phyloP scores from a whole-genome alignment of 352 stramenopile genomes.

The Phytophthora sojae region DNA sequence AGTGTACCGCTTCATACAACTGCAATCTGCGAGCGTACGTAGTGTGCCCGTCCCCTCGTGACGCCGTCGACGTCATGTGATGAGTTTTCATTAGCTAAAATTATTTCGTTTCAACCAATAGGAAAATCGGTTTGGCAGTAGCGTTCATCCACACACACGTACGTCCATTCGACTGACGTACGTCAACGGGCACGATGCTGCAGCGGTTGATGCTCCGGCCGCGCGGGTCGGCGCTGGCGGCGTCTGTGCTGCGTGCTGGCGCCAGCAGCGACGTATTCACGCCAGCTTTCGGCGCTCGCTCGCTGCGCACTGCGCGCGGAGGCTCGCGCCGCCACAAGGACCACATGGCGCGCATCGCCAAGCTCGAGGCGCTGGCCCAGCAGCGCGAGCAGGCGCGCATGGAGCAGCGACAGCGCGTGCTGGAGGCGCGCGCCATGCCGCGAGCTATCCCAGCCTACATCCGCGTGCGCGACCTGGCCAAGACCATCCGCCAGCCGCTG shows the following conservation, averaged over 20 bases:
- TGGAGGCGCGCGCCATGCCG: conserved; percentile 32
- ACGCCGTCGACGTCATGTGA: conserved; percentile 11
- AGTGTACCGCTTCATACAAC: conserved; percentile 7
- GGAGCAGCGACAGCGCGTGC: conserved; percentile 30
- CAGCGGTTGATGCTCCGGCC: conserved; percentile 17
- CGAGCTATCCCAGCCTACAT: conserved; percentile 55
- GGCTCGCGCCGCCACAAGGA: conserved; percentile 35
- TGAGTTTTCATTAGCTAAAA: background rate
- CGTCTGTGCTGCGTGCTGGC: conserved; percentile 5
- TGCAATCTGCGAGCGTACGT: conserved; percentile 22
- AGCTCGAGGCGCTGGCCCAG: conserved; percentile 16
- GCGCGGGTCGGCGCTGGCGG: conserved; percentile 1
- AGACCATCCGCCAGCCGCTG: conserved; percentile 66
- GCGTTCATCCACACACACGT: background rate
- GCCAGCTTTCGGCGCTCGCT: conserved; percentile 7
- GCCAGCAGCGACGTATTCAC: background rate
- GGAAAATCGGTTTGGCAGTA: no score
- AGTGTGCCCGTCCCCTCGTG: background rate
- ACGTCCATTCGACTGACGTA: background rate
- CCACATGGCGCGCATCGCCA: conserved; percentile 27
- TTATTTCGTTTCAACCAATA: background rate
- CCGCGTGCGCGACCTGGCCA: conserved; percentile 79
- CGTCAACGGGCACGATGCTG: background rate
- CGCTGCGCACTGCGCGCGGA: conserved; percentile 40
- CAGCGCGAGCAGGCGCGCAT: conserved; percentile 16